Evolutionary conservation across 495 filamentous ascomycete genomes (phyloP), one percentile per base, ranked within the genome.

Genomic region (Penicillium waksmanii): DNA sequence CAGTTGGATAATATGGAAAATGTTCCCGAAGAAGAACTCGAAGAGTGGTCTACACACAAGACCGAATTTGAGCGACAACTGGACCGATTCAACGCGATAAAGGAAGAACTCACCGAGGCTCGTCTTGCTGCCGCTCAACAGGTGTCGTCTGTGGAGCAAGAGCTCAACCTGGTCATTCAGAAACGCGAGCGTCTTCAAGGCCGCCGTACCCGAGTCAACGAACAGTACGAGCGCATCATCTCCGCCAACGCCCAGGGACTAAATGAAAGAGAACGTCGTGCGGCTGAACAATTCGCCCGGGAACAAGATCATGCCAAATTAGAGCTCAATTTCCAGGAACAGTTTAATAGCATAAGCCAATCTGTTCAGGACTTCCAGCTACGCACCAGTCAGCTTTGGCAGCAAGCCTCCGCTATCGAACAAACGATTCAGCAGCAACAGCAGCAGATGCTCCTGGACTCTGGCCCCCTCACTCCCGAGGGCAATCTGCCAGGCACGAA

Each of bases 171-270:
- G 54, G 76, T 85, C n/a, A 77, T 90, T 58, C 87, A 89, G 56
- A 91, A 92, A 73, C 84, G 84, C 34, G 92, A 96, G 72, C 87
- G 90, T 66, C 85, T 96, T 11, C 86, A 86, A 53, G 77, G 85
- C 35, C 90, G 93, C 48, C 85, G 88, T 55, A 82, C 85, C 57
- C 88, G 91, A 67, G 85, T 93, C 38, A 88, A 88, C 60, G 86
- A 88, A 60, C 90, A 96, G 69, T 87, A 89, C 58, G 88, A 91
- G 48, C 85, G 87, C 57, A 89, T 96, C 53, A 82, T 85, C 25
- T 87, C 89, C 53, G 89, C 88, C 54, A 94, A 91, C 66, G 84
- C 82, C 21, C 85, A 90, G 53, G 89, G 87, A 9, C 78, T 91
- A 60, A 85, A 91, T 63, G 90, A 91, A 70, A 83, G 85, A 63